Percentiles rank a stretch among this genome's conserved stretches.
These are phyloP conservation scores for Withania somnifera DNA, from an alignment of 305 asterid genomes.

Conservation along the genomic window DNA sequence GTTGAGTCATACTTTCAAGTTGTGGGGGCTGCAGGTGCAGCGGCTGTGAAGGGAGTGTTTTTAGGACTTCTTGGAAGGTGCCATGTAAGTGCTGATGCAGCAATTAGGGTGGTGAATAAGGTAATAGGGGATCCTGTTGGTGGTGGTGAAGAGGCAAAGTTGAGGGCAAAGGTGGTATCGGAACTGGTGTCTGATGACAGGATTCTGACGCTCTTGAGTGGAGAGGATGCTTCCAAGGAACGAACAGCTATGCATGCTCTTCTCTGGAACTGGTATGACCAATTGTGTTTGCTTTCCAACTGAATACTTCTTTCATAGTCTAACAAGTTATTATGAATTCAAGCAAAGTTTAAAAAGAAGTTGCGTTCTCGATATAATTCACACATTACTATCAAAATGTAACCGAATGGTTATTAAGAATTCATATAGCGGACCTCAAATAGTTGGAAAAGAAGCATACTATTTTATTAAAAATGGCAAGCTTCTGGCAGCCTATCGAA, in stretches of 20 bases:
- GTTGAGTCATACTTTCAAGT: slow-evolving; percentile 77
- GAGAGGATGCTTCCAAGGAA: slow-evolving; percentile 67
- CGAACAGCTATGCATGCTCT: slow-evolving; percentile 92
- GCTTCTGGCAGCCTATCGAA: not conserved
- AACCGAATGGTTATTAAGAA: not conserved
- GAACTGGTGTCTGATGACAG: slow-evolving; percentile 89
- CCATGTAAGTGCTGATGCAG: slow-evolving; percentile 72
- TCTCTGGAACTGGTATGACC: slow-evolving; percentile 88
- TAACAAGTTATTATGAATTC: not conserved
- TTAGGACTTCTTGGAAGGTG: slow-evolving; percentile 75
- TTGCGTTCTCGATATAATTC: not conserved
- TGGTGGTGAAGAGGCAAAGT: slow-evolving; percentile 51
- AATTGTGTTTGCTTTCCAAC: not conserved
- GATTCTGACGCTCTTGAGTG: slow-evolving; percentile 60
- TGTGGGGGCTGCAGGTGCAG: slow-evolving; percentile 82
- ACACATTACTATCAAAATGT: not conserved
- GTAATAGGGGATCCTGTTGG: slow-evolving; percentile 48
- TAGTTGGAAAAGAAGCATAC: not conserved
- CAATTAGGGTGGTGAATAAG: slow-evolving; percentile 71
- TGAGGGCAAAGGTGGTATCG: slow-evolving; percentile 60
- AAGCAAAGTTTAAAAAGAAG: not conserved
- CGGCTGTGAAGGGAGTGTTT: slow-evolving; percentile 72
- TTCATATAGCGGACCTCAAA: not conserved
- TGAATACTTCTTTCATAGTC: not conserved
- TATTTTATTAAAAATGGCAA: not conserved